Base-by-base conservation (phyloP, 192 early-diverging fungal species). In the Chytriomyces sp. region DNA sequence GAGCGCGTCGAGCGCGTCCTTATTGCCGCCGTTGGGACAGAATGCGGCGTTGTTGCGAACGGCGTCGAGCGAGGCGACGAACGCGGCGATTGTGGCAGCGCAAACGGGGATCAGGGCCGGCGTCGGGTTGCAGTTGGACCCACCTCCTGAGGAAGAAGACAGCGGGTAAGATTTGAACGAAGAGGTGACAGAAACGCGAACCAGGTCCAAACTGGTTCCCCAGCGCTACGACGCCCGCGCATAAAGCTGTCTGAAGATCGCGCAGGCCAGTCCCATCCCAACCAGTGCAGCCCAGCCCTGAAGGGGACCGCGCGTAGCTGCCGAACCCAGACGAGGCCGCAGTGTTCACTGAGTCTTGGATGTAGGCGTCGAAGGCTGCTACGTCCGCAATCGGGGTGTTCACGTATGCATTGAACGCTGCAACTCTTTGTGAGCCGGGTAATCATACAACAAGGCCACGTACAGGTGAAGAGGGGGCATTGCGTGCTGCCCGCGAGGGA, bases 261-360 rank as follows among this genome's bases (percentile, higher is more conserved):
- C 34, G 59, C 59, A 61, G 36, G 7, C 59, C 59, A 17, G 33
- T 28, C 6, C 59, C 59, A 36, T 61, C 33, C 59, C 59, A 61
- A 12, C 59, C 59, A 25, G 59, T 28, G 33, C 59, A 61, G 6
- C 33, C 33, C 14, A 36, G 33, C 0, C 30, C 19, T 12, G 17
- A 17, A 37, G 59, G 30, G 7, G 12, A 37, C 6, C 59, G 59
- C 5, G 38, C 33, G 30, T 31, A 31, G 0, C 3, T 33, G 2
- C 59, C 59, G 34, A 61, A 61, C 12, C 32, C 6, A 25, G 22
- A 36, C 19, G 19, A 19, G 36, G 17, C 6, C 38, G 12, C 6
- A 2, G 59, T 37, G 59, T 61, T 36, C 26, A 61, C 19, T 6
- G 32, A 36, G 6, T 14, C 33, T 6, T 8, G 28, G 12, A 61